Evolutionary conservation across 805 yeast species (phyloP).

Genomic region (Candida oleophila): DNA sequence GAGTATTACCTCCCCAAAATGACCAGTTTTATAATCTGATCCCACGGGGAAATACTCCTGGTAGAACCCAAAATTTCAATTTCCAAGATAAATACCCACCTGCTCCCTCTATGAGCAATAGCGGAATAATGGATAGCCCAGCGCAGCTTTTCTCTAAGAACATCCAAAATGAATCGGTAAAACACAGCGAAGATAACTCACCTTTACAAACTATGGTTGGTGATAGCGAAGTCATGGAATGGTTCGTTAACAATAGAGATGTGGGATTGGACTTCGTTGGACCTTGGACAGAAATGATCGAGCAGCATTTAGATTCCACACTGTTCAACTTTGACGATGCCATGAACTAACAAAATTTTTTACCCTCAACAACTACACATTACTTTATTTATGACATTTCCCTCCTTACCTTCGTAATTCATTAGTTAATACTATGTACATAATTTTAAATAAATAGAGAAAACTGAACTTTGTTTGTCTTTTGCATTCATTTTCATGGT

Average conservation of each 20-base stretch:
- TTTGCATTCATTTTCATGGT: not conserved
- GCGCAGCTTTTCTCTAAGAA: too few species aligned
- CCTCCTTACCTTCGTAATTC: not conserved
- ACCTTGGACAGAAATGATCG: conserved; percentile 80
- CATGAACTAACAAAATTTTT: conserved; percentile 8
- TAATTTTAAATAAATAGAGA: too few species aligned
- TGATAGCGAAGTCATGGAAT: conserved; percentile 44
- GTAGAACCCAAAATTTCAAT: not conserved
- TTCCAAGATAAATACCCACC: not conserved
- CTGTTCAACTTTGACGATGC: conserved; percentile 29
- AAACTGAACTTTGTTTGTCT: not conserved
- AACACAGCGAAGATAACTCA: conserved; percentile 6
- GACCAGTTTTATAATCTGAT: not conserved
- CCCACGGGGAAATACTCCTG: not conserved
- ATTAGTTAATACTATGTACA: not conserved
- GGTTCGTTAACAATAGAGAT: conserved; percentile 39
- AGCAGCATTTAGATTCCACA: conserved; percentile 52
- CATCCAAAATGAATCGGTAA: conserved; percentile 9
- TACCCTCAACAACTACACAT: not conserved
- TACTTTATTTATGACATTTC: not conserved
- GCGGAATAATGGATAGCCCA: not conserved
- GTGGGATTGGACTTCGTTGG: conserved; percentile 52
- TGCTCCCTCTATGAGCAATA: not conserved
- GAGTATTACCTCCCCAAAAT: not conserved
- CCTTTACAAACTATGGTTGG: conserved; percentile 26